These are phyloP conservation scores for Nepenthes alata DNA, from an alignment of 179 eudicot genomes.

Conservation along the genomic window DNA sequence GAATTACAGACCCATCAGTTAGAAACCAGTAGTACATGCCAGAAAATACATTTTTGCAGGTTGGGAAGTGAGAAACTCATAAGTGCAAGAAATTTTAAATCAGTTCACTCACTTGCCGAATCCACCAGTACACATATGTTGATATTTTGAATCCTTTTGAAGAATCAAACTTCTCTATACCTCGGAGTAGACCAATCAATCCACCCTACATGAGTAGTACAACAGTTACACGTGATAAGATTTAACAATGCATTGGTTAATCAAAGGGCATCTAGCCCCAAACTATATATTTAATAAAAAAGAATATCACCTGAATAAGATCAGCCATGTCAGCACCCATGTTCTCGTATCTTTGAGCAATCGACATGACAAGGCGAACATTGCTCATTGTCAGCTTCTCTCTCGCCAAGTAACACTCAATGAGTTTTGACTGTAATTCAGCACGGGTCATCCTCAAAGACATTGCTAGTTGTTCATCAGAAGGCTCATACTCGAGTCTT, in stretches of 20 bases:
- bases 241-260: background rate
- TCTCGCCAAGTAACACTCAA: conserved; percentile 79
- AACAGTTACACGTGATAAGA: conserved; percentile 4
- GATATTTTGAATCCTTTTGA: conserved; percentile 92
- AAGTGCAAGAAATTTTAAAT: background rate
- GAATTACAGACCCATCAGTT: too few relatives aligned
- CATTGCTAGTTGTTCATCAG: conserved; percentile 79
- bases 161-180: conserved; percentile 93
- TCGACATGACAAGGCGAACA: conserved; percentile 89
- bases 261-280: background rate
- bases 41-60: too few relatives aligned
- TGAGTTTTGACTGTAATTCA: conserved; percentile 47
- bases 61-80: background rate
- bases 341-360: conserved; percentile 83
- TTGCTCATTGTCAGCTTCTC: conserved; percentile 90
- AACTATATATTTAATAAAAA: background rate
- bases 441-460: conserved; percentile 56
- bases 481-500: conserved; percentile 74
- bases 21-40: too few relatives aligned
- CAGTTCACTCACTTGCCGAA: conserved; percentile 60
- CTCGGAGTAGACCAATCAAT: conserved; percentile 77
- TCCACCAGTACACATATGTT: conserved; percentile 99
- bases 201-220: conserved; percentile 51
- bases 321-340: conserved; percentile 97
- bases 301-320: conserved; percentile 67